Conservation (phyloP, 1,139 yeast genomes). For the Scheffersomyces insectosa region DNA sequence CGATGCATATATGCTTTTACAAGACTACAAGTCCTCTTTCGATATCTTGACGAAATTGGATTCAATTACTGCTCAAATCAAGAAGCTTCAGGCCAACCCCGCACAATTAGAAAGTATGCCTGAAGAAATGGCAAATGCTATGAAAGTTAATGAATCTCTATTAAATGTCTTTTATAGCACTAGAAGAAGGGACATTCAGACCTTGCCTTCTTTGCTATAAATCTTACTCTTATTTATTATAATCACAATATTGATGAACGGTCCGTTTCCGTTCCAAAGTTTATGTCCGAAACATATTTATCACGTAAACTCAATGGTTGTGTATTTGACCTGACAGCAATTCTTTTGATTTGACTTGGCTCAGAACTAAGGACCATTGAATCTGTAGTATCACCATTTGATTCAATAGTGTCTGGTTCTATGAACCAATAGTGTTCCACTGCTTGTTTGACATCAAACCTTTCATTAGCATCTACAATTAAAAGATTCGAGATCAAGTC, state of each 20-base stretch:
- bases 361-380: not conserved
- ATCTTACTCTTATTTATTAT: not conserved
- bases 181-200: constrained; percentile 23
- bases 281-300: constrained; percentile 30
- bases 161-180: constrained; percentile 34
- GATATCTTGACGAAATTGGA: constrained; percentile 26
- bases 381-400: constrained; percentile 5
- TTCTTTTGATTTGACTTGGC: not conserved
- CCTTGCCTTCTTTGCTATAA: constrained; percentile 6
- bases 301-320: constrained; percentile 39
- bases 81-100: constrained; percentile 11
- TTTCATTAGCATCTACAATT: constrained; percentile 54
- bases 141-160: constrained; percentile 25
- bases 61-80: constrained; percentile 24
- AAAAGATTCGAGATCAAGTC: constrained; percentile 65
- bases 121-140: constrained; percentile 21
- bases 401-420: constrained; percentile 8
- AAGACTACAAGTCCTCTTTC: constrained; percentile 29
- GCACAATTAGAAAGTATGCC: constrained; percentile 19
- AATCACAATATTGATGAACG: constrained; percentile 9
- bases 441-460: constrained; percentile 55
- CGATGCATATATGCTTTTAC: constrained; percentile 47
- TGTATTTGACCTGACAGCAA: constrained; percentile 22
- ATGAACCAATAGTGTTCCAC: constrained; percentile 60
- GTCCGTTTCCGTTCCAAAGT: constrained; percentile 11